Base-by-base conservation (phyloP, 768 basidiomycete genomes). In the Roridomyces roridus region DNA sequence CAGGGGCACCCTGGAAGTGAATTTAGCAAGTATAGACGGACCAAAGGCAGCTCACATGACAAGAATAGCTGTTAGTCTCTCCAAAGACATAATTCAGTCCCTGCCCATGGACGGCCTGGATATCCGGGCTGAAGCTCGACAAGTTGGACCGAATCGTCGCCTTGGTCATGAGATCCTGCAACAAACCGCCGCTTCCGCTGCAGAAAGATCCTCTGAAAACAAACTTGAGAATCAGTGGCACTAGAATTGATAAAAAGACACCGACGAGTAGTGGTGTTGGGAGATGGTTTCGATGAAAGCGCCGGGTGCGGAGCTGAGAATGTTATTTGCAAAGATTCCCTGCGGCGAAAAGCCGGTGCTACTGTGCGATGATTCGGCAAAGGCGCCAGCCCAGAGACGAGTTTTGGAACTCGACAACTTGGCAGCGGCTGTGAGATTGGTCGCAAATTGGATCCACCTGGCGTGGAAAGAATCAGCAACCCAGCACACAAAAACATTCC, bases 101-200 rank as follows among this genome's bases (percentile, higher is more conserved):
- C 11, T 74, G 68, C 14, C 68, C 74, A 15, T 72, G 68, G 2
- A 80, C 77, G 7, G 81, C 84, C 6, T 69, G 63, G 43, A 88
- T 82, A 67, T 89, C 88, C 5, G 82, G 74, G 21, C 65, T 65
- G 60, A 81, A 87, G 15, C 63, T 39, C 5, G 81, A 74, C 26
- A 89, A 68, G 65, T 89, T 90, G 44, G 82, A 70, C 61, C 86
- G 75, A 26, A 83, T 76, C 47, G 77, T 77, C 4, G 74, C 67
- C 65, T 90, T 89, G 28, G 79, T 81, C 87, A 89, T 88, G 55
- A 91, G 73, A 59, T 86, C 84, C 61, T 84, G 80, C 17, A 90
- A 69, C 26, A 85, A 65, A 31, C 79, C 80, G 28, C 74, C 75
- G 35, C 69, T 78, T 24, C 87, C 88, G 5, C 72, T 58, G 60